Evolutionary conservation across 345 rosid species (phyloP), one percentile per base, ranked within the genome.

Genomic region (Aquilaria malaccensis): DNA sequence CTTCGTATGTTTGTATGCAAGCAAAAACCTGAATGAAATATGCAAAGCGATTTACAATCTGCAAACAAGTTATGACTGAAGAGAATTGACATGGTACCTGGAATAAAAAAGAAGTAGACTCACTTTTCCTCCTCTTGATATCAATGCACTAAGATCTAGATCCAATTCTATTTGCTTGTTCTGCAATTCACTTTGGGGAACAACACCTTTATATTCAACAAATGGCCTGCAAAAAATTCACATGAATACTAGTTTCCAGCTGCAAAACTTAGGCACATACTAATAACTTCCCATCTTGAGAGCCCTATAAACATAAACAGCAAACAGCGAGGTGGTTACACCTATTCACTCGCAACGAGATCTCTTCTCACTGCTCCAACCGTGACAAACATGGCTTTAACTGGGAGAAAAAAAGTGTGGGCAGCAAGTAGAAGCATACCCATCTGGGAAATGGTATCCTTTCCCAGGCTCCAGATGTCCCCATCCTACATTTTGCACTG

Each of bases 391-490:
- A 37, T 37, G 5, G 6, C 43, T 37, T 37, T 37, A 37, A 37
- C 43, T 37, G 43, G 43, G 7, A 37, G 43, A 9, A 37, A 53
- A 30, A 33, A 30, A 22, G 32, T 29, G n/a, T 53, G 7, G 31
- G 4, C 33, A 15, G 2, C 32, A 53, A 3, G 22, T 64, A 33
- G 47, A 70, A 37, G 29, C 73, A 50, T 84, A 91, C 96, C 96
- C 87, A 63, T 88, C 92, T 0, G 92, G 90, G 52, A 88, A 88
- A 80, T 91, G 98, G 70, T 88, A 85, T 37, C 84, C 91, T 78
- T 91, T 91, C n/a, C 79, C 79, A 4, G 96, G 83, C 74, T 83
- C 82, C 64, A 86, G 69, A 76, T 85, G 82, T 50, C 83, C 87
- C 14, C 84, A 75, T 50, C 98, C 92, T 50, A 88, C 79, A 47